Evolutionary conservation across 371 early-diverging fungal species (phyloP), one percentile per base, ranked within the genome.

Genomic region (Mucor racemosus): DNA sequence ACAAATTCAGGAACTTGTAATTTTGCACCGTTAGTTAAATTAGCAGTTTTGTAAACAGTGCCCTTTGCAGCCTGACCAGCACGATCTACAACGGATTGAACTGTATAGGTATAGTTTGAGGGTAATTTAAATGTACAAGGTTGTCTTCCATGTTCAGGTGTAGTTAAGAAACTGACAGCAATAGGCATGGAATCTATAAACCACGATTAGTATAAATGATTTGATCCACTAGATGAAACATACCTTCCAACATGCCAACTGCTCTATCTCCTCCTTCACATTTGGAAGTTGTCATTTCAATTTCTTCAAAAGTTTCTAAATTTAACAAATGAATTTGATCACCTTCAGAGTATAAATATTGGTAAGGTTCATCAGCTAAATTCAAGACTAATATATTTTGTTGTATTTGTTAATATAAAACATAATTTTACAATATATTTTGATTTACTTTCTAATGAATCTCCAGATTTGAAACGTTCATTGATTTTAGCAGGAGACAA

Each of bases 1-100:
- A 95, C 87, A 85, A 94, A 94, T 66, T 92, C 92, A 10, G 94
- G 95, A 8, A 95, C 93, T 67, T 79, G 83, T 31, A 95, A 79
- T 56, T 72, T 84, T 19, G 86, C 86, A 10, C 92, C 94, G 61
- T 88, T 90, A n/a, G 88, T 86, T 15, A 94, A 78, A 5, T 76
- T 81, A 5, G 94, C 95, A 0, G 86, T 80, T 71, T 90, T 88
- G 71, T 82, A 92, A 1, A 86, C 85, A 5, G 91, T 87, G 19
- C 92, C 92, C 67, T 90, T 91, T 35, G 83, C 83, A 15, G 91
- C 93, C 58, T 90, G 89, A 6, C 88, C 83, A 0, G 87, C 86
- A 7, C 80, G 77, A 36, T 83, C 76, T 0, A 76, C 64, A 0
- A 79, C 77, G 0, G 78, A 77, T 56, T 71, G 70, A 9, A 80